Conservation (phyloP, 2,329 filamentous ascomycete genomes). For the Pseudofabraea citricarpa region DNA sequence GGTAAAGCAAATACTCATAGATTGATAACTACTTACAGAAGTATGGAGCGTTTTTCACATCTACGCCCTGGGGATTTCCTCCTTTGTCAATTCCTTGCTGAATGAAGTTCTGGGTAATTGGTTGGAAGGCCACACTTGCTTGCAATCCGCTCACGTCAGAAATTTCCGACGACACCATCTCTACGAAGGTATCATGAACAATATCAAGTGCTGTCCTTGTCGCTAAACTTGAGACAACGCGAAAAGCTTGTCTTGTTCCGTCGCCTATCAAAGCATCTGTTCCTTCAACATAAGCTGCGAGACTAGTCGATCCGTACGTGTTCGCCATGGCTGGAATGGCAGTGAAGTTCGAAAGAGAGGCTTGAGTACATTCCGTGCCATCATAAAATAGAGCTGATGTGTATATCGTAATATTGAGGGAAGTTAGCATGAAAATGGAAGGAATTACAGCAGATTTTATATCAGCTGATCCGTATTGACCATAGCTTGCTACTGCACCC, state of each 20-base stretch:
- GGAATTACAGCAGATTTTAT: conserved; percentile 13
- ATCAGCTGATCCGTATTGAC: conserved; percentile 8
- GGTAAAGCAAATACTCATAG: neutral
- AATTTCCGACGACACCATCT: conserved; percentile 9
- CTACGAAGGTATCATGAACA: conserved; percentile 12
- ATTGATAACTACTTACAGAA: conserved; percentile 7
- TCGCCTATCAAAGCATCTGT: conserved; percentile 8
- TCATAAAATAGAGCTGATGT: conserved; percentile 13
- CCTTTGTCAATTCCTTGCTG: conserved; percentile 11
- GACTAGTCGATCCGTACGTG: conserved; percentile 7
- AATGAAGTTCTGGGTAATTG: conserved; percentile 11
- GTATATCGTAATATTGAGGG: conserved; percentile 8
- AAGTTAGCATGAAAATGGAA: conserved; percentile 10
- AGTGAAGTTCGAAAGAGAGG: conserved; percentile 10
- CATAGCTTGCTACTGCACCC: conserved; percentile 8
- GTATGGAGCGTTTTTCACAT: conserved; percentile 10
- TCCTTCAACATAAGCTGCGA: conserved; percentile 6
- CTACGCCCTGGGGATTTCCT: conserved; percentile 10
- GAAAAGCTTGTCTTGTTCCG: conserved; percentile 10
- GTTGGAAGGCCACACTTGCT: conserved; percentile 11
- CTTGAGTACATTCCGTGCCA: conserved; percentile 6
- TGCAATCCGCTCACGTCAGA: conserved; percentile 7
- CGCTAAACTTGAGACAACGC: conserved; percentile 9
- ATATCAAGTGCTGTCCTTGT: conserved; percentile 8
- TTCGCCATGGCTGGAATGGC: conserved; percentile 7